Percentiles rank a stretch among this genome's conserved stretches.
Conservation (phyloP, 2,329 filamentous ascomycete genomes). For the Calonectria honghensis region DNA sequence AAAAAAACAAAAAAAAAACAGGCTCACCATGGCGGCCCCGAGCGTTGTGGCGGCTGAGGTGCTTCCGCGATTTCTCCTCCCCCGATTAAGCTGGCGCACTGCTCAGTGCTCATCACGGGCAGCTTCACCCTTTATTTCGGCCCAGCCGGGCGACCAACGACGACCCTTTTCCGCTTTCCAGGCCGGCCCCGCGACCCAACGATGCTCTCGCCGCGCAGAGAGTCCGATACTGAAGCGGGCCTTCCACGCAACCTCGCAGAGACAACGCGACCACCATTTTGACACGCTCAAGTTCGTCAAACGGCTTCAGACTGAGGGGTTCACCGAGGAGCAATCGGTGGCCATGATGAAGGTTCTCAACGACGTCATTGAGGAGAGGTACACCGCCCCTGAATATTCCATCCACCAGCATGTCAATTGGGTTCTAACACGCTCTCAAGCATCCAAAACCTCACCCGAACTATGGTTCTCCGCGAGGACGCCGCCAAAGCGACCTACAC, state of each 20-base stretch:
- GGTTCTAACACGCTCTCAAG: constrained; percentile 63
- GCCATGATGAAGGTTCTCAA: constrained; percentile 99
- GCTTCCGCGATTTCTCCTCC: constrained; percentile 73
- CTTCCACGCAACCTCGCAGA: constrained; percentile 80
- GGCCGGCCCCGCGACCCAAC: constrained; percentile 41
- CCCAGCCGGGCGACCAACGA: constrained; percentile 43
- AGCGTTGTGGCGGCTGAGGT: constrained; percentile 60
- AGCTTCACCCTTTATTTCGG: constrained; percentile 47
- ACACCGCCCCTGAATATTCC: constrained; percentile 3
- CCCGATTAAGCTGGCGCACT: constrained; percentile 72
- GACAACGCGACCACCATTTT: constrained; percentile 90
- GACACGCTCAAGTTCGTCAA: constrained; percentile 99
- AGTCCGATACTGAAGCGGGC: constrained; percentile 61
- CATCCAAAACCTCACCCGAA: constrained; percentile 97
- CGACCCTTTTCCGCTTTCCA: constrained; percentile 50
- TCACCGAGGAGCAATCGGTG: constrained; percentile 94
- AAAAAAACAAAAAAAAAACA: constrained; percentile 9
- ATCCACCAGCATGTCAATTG: not conserved
- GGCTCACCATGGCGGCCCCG: constrained; percentile 54
- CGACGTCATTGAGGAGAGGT: constrained; percentile 97
- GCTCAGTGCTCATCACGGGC: constrained; percentile 53
- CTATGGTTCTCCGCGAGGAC: constrained; percentile 98
- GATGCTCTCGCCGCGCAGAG: constrained; percentile 29
- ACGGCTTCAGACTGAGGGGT: constrained; percentile 90
- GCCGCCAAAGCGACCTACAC: constrained; percentile 86